Conservation (phyloP, 2,329 filamentous ascomycete species). For the Aureobasidium subglaciale region DNA sequence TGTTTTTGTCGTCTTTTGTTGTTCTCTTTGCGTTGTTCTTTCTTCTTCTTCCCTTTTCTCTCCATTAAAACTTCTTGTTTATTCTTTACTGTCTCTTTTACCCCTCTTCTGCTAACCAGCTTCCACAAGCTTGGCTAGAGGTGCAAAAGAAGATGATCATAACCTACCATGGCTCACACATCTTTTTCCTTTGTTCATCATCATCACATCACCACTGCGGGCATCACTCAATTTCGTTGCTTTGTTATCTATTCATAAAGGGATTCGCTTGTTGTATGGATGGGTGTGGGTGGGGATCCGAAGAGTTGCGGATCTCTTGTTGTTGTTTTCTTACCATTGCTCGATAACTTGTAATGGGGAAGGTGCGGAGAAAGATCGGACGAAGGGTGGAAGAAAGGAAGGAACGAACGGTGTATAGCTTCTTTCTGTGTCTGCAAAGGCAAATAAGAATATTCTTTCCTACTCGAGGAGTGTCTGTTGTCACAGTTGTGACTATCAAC, state of each 20-base stretch:
- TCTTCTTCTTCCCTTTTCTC: not conserved
- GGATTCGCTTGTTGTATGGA: conserved; percentile 5
- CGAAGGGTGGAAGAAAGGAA: no score
- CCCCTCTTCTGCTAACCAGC: not conserved
- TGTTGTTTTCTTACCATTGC: not conserved
- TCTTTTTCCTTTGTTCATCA: not conserved
- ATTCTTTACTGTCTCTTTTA: not conserved
- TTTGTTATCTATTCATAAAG: not conserved
- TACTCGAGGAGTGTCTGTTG: no score
- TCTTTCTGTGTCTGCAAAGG: not conserved
- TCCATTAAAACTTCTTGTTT: not conserved
- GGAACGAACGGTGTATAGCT: not conserved
- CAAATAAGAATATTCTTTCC: not conserved
- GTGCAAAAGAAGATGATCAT: not conserved
- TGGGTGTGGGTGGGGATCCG: conserved; percentile 11
- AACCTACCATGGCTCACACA: not conserved
- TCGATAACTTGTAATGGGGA: conserved; percentile 6
- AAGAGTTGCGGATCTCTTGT: not conserved
- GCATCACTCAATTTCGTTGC: not conserved
- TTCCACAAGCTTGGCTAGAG: not conserved
- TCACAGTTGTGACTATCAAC: no score
- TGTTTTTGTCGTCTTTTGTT: not conserved
- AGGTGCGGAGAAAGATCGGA: not conserved
- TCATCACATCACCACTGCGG: not conserved
- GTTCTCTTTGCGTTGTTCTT: conserved; percentile 4